These are phyloP conservation scores for Trametes cubensis DNA, from an alignment of 768 basidiomycete species.

Conservation along the genomic window DNA sequence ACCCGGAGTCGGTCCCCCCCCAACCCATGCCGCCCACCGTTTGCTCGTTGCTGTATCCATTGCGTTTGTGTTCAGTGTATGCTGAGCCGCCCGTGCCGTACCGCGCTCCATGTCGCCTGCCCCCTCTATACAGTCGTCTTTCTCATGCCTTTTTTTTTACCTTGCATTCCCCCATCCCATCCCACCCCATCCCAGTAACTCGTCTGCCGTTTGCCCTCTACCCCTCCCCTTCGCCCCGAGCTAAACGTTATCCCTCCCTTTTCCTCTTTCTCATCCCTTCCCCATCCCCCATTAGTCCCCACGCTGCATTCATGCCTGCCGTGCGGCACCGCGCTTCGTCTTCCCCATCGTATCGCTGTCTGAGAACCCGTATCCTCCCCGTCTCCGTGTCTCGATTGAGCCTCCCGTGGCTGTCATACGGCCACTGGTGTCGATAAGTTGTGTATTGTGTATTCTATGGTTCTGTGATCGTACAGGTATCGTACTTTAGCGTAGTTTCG, in stretches of 20 bases:
- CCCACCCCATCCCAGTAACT: no score
- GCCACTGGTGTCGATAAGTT: not conserved
- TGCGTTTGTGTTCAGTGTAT: no score
- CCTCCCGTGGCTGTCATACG: not conserved
- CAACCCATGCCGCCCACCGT: no score
- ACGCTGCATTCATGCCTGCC: no score
- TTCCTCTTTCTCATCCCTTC: not conserved
- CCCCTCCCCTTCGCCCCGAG: not conserved
- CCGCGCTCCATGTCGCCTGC: no score
- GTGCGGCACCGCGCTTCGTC: no score
- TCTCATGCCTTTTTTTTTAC: not conserved
- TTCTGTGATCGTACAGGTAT: conserved; percentile 5
- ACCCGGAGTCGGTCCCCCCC: no score
- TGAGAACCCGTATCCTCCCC: not conserved
- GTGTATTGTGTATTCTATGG: conserved; percentile 21
- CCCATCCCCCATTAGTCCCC: no score
- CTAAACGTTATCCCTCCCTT: not conserved
- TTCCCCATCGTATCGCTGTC: no score
- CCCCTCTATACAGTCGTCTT: no score
- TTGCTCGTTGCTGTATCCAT: no score
- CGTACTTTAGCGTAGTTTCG: conserved; percentile 12
- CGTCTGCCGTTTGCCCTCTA: not conserved
- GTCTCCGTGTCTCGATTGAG: not conserved
- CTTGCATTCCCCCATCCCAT: not conserved
- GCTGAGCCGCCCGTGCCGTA: no score